Base-by-base conservation (phyloP, 1,284 basidiomycete species). In the Apiotrichum sp. region DNA sequence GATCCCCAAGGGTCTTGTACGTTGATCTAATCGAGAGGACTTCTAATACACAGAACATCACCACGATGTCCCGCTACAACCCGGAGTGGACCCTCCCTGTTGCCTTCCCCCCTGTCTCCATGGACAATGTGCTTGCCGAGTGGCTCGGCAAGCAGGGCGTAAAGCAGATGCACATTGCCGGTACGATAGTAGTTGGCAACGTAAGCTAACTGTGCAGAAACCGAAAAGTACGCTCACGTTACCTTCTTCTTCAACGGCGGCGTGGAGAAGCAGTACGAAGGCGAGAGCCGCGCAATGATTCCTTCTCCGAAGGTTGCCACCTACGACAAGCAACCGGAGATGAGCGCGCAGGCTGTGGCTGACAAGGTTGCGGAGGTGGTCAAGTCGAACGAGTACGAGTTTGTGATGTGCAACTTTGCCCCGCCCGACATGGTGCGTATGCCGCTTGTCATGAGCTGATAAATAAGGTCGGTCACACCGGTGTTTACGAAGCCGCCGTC, bases 201-300 rank as follows among this genome's bases (percentile, higher is more conserved):
- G 32, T 32, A n/a, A 22, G n/a, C 50, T 58, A 43, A 53, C 42
- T 32, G 34, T 10, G 9, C 66, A 83, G 90, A 93, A 75, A 93
- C 91, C 3, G 91, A 93, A 74, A 93, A 95, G 77, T 95, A 93
- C 75, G 89, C 90, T 1, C 91, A 93, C 71, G 88, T 95, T 59
- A 95, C 91, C 0, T 93, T 93, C 81, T 95, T 95, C 83, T 93
- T 95, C 82, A 93, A 93, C 76, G 90, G 91, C 32, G 91, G 90
- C 58, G 85, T 90, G 43, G 91, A 93, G 79, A 89, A 91, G 73
- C 87, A 93, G 67, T 93, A 88, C 75, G 79, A 83, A 14, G 76
- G 79, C n/a, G 90, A 93, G 73, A 84, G 88, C 65, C 81, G 91
- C n/a, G 79, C 84, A 71, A 85, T 95, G 87, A 85, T 93, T 57